Base-by-base conservation (phyloP, 75 land plant genomes). In the Picea glauca region DNA sequence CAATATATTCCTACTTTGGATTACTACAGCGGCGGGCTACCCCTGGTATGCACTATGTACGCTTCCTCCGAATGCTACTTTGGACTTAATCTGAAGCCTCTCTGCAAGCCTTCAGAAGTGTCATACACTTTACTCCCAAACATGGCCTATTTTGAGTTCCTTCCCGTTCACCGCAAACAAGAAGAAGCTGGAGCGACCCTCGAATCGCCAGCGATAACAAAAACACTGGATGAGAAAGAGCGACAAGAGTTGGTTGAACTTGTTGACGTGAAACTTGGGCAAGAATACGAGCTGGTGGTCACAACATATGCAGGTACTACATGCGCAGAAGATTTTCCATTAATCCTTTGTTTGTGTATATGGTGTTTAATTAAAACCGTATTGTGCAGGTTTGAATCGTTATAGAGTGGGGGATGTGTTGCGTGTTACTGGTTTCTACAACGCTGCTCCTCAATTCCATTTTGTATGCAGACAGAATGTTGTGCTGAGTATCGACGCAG, bases 221-320 rank as follows among this genome's bases (percentile, higher is more conserved):
- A 58, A 12, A 23, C 54, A 2, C 43, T 58, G 1, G 21, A 56
- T 13, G 70, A 40, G 23, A 80, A 77, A 33, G 85, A 87, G 68
- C 75, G 81, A 13, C 50, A 62, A 60, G 87, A 89, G 14, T 77
- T 90, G 40, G 87, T 90, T 11, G 90, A 88, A 23, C 87, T 92
- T 15, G 87, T 74, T 32, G 87, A 92, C 74, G 90, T 96, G 58
- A 76, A 90, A 78, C 78, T 96, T 50, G 98, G 98, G 1, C 85
- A 93, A 14, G 96, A 96, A 59, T 93, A 96, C 79, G 98, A 96
- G 84, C 92, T 96, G 60, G 90, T 93, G 26, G 85, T 96, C 88
- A 96, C 98, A 43, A 96, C 96, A 54, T 87, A 82, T 81, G 79
- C 98, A 38, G 98, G 98, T 93, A 78, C 13, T 9, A 18, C 12